Conservation (phyloP, 352 stramenopile genomes). For the Phytophthora idaei region DNA sequence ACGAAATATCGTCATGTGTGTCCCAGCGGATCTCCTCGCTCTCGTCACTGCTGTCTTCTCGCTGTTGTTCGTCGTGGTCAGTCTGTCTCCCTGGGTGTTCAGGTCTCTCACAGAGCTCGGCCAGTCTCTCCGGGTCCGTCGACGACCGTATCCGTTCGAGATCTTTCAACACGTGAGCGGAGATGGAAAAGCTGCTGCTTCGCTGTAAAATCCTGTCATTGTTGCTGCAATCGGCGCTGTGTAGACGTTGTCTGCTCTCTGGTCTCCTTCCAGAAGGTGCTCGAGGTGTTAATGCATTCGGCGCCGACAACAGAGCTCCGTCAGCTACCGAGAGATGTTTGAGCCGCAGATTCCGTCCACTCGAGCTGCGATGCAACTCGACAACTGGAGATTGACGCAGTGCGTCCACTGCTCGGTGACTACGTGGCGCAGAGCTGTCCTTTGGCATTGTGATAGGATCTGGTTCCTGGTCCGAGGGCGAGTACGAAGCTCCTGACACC, state of each 20-base stretch:
- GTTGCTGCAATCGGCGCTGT: slow-evolving; percentile 20
- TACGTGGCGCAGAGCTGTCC: slow-evolving; percentile 12
- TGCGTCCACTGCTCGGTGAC: slow-evolving; percentile 32
- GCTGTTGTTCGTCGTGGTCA: slow-evolving; percentile 13
- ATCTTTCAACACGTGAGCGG: slow-evolving; percentile 52
- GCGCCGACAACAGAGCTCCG: slow-evolving; percentile 39
- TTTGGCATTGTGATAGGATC: not conserved
- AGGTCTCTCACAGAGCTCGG: slow-evolving; percentile 26
- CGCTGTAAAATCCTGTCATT: slow-evolving; percentile 38
- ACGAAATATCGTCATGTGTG: slow-evolving; percentile 16
- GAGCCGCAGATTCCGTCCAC: slow-evolving; percentile 54
- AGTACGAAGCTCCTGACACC: slow-evolving; percentile 12
- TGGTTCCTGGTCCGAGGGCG: slow-evolving; percentile 10
- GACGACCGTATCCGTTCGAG: slow-evolving; percentile 43
- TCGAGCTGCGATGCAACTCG: slow-evolving; percentile 58
- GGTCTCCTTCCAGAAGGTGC: slow-evolving; percentile 45
- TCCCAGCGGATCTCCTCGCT: slow-evolving; percentile 29
- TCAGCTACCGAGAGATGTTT: slow-evolving; percentile 44
- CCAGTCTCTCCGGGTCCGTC: slow-evolving; percentile 22
- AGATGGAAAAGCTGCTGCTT: slow-evolving; percentile 73
- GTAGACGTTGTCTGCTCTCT: slow-evolving; percentile 30
- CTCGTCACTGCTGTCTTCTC: slow-evolving; percentile 37
- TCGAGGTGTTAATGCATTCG: slow-evolving; percentile 50
- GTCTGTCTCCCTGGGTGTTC: slow-evolving; percentile 15
- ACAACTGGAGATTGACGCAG: slow-evolving; percentile 36